Evolutionary conservation across 2,329 filamentous ascomycete species (phyloP).

Genomic region (Fusarium secorum): DNA sequence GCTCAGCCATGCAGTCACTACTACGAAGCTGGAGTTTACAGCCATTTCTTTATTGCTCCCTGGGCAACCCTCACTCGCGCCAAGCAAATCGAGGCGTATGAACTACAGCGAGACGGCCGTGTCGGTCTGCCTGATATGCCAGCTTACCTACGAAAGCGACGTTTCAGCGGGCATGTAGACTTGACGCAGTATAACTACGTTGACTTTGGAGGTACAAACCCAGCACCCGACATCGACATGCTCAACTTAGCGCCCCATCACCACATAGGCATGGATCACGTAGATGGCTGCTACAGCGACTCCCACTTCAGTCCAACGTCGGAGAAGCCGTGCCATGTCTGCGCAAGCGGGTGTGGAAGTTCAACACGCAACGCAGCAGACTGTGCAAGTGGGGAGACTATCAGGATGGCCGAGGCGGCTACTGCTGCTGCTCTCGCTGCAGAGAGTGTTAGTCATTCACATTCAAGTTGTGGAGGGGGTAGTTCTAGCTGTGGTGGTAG

Average conservation of each 20-base stretch:
- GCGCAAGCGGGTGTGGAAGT: slow-evolving; percentile 29
- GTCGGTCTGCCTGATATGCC: slow-evolving; percentile 17
- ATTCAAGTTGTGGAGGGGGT: slow-evolving; percentile 17
- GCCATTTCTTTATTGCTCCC: slow-evolving; percentile 42
- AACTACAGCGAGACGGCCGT: slow-evolving; percentile 29
- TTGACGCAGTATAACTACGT: neutral
- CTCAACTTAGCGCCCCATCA: neutral
- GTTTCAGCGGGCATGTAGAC: neutral
- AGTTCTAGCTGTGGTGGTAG: slow-evolving; percentile 22
- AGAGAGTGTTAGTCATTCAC: neutral
- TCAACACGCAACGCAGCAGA: slow-evolving; percentile 7
- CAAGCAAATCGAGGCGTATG: slow-evolving; percentile 35
- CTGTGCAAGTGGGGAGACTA: slow-evolving; percentile 25
- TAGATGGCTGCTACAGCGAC: slow-evolving; percentile 13
- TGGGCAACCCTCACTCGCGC: slow-evolving; percentile 35
- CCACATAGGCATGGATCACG: slow-evolving; percentile 9
- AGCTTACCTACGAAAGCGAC: neutral
- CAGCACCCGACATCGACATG: neutral
- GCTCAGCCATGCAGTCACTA: slow-evolving; percentile 53
- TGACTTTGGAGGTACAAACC: slow-evolving; percentile 11
- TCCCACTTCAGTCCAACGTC: slow-evolving; percentile 24
- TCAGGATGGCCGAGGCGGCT: slow-evolving; percentile 14
- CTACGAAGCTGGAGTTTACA: slow-evolving; percentile 46
- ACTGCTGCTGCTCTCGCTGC: slow-evolving; percentile 5
- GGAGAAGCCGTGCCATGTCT: slow-evolving; percentile 2